phyloP scores from a whole-genome alignment of 768 basidiomycete genomes.

The Trametes cingulata region DNA sequence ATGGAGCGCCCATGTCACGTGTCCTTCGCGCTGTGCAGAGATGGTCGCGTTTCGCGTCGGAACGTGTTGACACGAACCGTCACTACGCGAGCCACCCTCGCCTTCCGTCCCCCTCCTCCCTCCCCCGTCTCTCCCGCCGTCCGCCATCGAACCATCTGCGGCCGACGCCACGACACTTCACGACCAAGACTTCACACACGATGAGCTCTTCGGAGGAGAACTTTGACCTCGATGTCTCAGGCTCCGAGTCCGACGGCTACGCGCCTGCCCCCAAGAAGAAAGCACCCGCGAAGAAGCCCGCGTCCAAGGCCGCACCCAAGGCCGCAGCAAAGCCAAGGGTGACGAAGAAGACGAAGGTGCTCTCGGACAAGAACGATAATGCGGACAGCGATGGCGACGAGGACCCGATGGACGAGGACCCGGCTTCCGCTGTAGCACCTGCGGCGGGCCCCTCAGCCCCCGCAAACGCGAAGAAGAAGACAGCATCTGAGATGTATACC shows the following conservation, averaged over 20 bases:
- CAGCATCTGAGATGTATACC: conserved; percentile 86
- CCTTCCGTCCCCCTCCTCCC: not conserved
- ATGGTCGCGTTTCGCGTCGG: conserved; percentile 16
- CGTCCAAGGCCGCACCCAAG: conserved; percentile 48
- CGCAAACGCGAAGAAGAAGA: conserved; percentile 69
- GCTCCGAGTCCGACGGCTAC: conserved; percentile 68
- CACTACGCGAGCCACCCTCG: conserved; percentile 20
- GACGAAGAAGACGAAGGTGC: conserved; percentile 66
- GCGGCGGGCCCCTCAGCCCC: conserved; percentile 29
- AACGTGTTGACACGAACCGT: conserved; percentile 20
- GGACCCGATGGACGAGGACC: conserved; percentile 42
- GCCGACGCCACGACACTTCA: not conserved
- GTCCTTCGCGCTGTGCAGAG: conserved; percentile 2
- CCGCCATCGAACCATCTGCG: not conserved
- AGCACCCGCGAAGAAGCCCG: conserved; percentile 35
- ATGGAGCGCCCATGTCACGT: conserved; percentile 10
- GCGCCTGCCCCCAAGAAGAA: conserved; percentile 54
- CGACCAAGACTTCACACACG: not conserved
- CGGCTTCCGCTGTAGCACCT: conserved; percentile 37
- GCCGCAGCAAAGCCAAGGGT: conserved; percentile 52
- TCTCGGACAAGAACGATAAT: conserved; percentile 65
- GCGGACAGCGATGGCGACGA: conserved; percentile 50
- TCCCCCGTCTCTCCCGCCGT: not conserved
- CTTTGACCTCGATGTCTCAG: conserved; percentile 57
- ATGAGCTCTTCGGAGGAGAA: conserved; percentile 83